Evolutionary conservation across 306 rosid species (phyloP).

Genomic region (Betula pendula): DNA sequence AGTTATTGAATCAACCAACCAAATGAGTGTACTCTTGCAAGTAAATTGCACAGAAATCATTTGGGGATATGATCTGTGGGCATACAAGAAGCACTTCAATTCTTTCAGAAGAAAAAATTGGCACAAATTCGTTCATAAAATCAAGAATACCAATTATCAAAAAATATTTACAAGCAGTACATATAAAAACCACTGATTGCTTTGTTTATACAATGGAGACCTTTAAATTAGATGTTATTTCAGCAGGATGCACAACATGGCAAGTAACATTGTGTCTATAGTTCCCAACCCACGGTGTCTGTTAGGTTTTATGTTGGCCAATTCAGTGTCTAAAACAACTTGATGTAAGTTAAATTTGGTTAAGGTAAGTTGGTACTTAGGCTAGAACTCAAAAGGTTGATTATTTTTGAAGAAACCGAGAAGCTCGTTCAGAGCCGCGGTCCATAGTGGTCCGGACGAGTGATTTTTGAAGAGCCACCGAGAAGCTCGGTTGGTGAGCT

Average conservation of each 20-base stretch:
- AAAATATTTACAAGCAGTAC: background rate
- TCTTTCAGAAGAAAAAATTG: background rate
- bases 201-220: background rate
- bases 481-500: too few relatives aligned
- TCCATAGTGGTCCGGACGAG: too few relatives aligned
- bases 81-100: background rate
- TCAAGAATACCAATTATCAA: background rate
- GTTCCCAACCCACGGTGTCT: too few relatives aligned
- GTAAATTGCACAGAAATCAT: background rate
- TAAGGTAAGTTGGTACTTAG: too few relatives aligned
- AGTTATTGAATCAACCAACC: slow-evolving; percentile 3
- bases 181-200: background rate
- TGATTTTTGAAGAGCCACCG: too few relatives aligned
- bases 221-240: background rate
- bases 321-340: too few relatives aligned
- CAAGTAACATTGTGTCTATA: background rate
- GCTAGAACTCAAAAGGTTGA: too few relatives aligned
- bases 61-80: background rate
- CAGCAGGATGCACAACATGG: background rate
- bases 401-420: too few relatives aligned
- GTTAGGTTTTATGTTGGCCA: too few relatives aligned
- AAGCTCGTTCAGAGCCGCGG: too few relatives aligned
- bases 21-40: background rate
- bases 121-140: background rate
- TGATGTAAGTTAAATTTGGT: too few relatives aligned